A percentile compares a stretch with the other conserved stretches of the same genome.
These are phyloP conservation scores for Stephania cephalantha DNA, from an alignment of 164 flowering plant genomes.

Conservation along the genomic window DNA sequence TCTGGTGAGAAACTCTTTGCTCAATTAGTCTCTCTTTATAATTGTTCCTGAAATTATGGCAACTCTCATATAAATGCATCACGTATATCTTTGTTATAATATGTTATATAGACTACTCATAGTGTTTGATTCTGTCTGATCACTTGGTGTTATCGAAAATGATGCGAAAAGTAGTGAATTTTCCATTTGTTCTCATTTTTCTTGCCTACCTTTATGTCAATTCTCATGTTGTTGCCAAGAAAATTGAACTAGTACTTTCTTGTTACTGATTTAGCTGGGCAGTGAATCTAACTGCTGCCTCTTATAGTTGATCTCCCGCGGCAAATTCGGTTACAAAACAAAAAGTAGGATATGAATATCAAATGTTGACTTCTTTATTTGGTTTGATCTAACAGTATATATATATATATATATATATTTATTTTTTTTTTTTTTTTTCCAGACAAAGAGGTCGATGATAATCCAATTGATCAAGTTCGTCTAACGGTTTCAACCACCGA, in stretches of 20 bases:
- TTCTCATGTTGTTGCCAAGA: no score
- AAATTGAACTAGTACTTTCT: neutral
- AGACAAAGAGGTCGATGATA: conserved; percentile 8
- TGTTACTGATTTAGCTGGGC: no score
- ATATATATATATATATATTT: no score
- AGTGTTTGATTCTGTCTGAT: neutral
- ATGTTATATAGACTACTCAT: neutral
- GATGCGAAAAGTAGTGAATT: neutral
- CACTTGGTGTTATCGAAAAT: neutral
- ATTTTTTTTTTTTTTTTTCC: neutral
- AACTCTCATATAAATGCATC: no score
- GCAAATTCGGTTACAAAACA: no score
- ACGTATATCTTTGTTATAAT: no score
- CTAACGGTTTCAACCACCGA: conserved; percentile 48
- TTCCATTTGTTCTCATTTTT: neutral
- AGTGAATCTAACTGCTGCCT: no score
- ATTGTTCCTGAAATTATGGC: neutral
- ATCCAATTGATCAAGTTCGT: conserved; percentile 15
- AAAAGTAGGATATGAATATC: no score
- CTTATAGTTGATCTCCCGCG: no score
- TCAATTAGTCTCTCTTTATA: neutral
- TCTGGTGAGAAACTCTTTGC: neutral
- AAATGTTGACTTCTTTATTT: neutral
- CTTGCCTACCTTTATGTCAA: neutral
- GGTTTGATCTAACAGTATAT: neutral